Base-by-base conservation (phyloP, 495 filamentous ascomycete genomes). In the Amniculicola lignicola region DNA sequence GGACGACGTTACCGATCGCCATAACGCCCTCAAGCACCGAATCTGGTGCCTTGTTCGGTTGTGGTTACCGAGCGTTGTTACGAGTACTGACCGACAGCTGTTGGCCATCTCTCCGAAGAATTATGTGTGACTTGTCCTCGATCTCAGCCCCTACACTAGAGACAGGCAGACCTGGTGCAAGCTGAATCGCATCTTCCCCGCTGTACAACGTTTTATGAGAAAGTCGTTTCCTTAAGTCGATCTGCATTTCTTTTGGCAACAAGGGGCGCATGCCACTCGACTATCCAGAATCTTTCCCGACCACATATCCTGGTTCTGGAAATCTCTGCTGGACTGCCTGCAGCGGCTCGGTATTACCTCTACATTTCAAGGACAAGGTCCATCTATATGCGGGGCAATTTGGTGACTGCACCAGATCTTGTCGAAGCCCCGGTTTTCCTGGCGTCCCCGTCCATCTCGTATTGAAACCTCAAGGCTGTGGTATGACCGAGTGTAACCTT, bases 61-160 rank as follows among this genome's bases (percentile, higher is more conserved):
- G 42, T 27, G 14, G 33, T 42, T 12, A 44, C 45, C 54, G 45
- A 35, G 39, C 37, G 54, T 51, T 58, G 40, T 58, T 48, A 50
- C 53, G 41, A 15, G 19, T 42, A 31, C 37, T 46, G n/a, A n/a
- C n/a, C n/a, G n/a, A n/a, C n/a, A n/a, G n/a, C n/a, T n/a, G n/a
- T n/a, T n/a, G n/a, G n/a, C n/a, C n/a, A n/a, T n/a, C n/a, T n/a
- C n/a, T n/a, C n/a, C n/a, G n/a, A n/a, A n/a, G n/a, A n/a, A n/a
- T n/a, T n/a, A n/a, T n/a, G n/a, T n/a, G n/a, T n/a, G n/a, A n/a
- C n/a, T n/a, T n/a, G n/a, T n/a, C n/a, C n/a, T n/a, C n/a, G n/a
- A n/a, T n/a, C n/a, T n/a, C n/a, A n/a, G n/a, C n/a, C n/a, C n/a
- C n/a, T n/a, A n/a, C n/a, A n/a, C n/a, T n/a, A n/a, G n/a, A n/a